Percentiles rank a stretch among this genome's conserved stretches.
Evolutionary conservation across 495 filamentous ascomycete genomes (phyloP).

Genomic region (Neurospora hispaniola): DNA sequence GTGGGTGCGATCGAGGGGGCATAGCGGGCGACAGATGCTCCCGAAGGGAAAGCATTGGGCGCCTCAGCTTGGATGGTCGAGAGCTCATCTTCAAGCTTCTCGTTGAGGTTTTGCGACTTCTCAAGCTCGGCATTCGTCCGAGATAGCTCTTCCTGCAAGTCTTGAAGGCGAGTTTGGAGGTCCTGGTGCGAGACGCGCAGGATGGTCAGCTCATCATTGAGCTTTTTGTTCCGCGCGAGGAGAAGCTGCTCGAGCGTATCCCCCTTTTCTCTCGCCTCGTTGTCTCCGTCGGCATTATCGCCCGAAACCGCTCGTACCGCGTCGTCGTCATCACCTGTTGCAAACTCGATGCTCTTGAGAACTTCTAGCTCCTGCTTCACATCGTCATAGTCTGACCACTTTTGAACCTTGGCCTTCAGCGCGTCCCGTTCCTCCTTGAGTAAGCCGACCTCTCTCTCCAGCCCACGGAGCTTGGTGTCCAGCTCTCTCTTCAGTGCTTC

Average conservation of each 20-base stretch:
- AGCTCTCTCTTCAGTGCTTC: slow-evolving; percentile 64
- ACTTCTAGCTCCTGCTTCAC: slow-evolving; percentile 93
- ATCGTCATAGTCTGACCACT: slow-evolving; percentile 91
- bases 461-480: slow-evolving; percentile 56
- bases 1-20: slow-evolving; percentile 60
- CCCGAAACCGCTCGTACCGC: slow-evolving; percentile 22
- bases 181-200: slow-evolving; percentile 91
- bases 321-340: slow-evolving; percentile 79
- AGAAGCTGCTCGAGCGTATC: slow-evolving; percentile 86
- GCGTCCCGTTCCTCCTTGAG: slow-evolving; percentile 59
- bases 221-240: slow-evolving; percentile 87
- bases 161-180: slow-evolving; percentile 67
- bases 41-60: slow-evolving; percentile 70
- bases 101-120: slow-evolving; percentile 70
- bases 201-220: slow-evolving; percentile 85
- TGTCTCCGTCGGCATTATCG: slow-evolving; percentile 36
- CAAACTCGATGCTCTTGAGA: slow-evolving; percentile 94
- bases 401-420: slow-evolving; percentile 69
- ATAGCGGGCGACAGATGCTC: slow-evolving; percentile 80
- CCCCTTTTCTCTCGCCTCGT: slow-evolving; percentile 45
- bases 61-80: slow-evolving; percentile 76
- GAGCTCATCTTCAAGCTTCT: slow-evolving; percentile 87
- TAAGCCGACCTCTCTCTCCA: slow-evolving; percentile 62
- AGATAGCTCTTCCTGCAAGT: slow-evolving; percentile 72
- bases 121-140: slow-evolving; percentile 78